A percentile compares a stretch with the other conserved stretches of the same genome.
Conservation (phyloP, 1,284 basidiomycete genomes). For the Tetrapyrgos nigripes region DNA sequence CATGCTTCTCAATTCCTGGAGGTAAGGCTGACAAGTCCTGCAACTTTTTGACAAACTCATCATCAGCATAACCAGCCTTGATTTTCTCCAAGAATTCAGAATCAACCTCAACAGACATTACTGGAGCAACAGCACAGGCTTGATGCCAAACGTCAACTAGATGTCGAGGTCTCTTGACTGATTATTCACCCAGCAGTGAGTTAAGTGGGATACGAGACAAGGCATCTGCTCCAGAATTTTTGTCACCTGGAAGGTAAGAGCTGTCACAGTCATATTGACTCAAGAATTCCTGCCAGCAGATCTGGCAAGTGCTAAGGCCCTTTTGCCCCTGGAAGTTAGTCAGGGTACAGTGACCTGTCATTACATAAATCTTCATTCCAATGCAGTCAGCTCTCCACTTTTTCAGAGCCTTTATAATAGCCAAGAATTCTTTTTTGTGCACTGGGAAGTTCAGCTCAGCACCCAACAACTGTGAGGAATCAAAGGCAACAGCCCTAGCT, state of each 20-base stretch:
- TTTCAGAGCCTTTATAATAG: too few species aligned
- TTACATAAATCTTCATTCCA: too few species aligned
- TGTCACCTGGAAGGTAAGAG: slow-evolving; percentile 31
- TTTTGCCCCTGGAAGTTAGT: too few species aligned
- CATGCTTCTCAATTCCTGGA: not conserved
- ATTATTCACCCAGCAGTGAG: not conserved
- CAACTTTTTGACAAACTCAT: not conserved
- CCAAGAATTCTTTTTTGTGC: slow-evolving; percentile 43
- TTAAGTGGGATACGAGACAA: not conserved
- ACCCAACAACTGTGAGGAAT: slow-evolving; percentile 29
- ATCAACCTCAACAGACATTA: not conserved
- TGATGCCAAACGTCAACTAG: too few species aligned
- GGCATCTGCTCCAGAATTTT: slow-evolving; percentile 11
- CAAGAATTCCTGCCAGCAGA: slow-evolving; percentile 43
- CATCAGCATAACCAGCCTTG: too few species aligned
- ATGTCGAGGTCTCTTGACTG: too few species aligned
- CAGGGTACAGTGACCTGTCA: too few species aligned
- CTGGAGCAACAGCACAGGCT: not conserved
- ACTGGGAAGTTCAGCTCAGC: slow-evolving; percentile 39
- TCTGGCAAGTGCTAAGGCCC: too few species aligned
- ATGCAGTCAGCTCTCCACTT: too few species aligned
- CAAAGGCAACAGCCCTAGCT: slow-evolving; percentile 33
- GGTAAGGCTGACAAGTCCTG: not conserved
- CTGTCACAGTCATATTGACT: slow-evolving; percentile 41
- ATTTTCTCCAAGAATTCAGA: not conserved